A percentile compares a stretch with the other conserved stretches of the same genome.
These are phyloP conservation scores for Hemisphaericaspora xylofermentans DNA, from an alignment of 1,139 yeast species.

Conservation along the genomic window DNA sequence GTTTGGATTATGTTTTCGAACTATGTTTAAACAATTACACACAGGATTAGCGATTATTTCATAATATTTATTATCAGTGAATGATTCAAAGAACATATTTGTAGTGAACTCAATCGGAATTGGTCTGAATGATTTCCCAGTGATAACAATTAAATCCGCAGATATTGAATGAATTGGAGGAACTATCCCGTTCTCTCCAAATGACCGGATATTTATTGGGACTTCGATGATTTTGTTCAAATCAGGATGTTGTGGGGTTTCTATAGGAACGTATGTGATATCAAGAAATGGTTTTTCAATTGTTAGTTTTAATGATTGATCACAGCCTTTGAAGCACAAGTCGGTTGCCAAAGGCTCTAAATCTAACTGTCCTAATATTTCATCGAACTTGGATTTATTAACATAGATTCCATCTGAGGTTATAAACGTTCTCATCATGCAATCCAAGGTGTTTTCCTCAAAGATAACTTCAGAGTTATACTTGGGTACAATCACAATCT, in stretches of 20 bases:
- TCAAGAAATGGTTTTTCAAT: slow-evolving; percentile 3
- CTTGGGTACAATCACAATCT: slow-evolving; percentile 3
- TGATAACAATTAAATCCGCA: slow-evolving; percentile 33
- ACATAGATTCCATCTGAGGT: slow-evolving; percentile 3
- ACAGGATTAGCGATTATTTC: slow-evolving; percentile 23
- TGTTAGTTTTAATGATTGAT: background rate
- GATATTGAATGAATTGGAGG: slow-evolving; percentile 22
- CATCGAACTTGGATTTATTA: slow-evolving; percentile 7
- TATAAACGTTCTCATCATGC: background rate
- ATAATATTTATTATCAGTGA: slow-evolving; percentile 19
- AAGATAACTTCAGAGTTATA: background rate
- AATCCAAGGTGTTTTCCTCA: slow-evolving; percentile 1
- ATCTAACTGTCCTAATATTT: slow-evolving; percentile 2
- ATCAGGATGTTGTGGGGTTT: background rate
- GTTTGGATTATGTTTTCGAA: slow-evolving; percentile 17
- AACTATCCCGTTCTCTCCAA: background rate
- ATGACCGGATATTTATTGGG: slow-evolving; percentile 1
- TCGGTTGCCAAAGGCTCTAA: slow-evolving; percentile 1
- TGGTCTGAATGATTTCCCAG: slow-evolving; percentile 29
- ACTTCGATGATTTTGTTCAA: slow-evolving; percentile 3
- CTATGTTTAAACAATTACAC: slow-evolving; percentile 16
- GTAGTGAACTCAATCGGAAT: slow-evolving; percentile 40
- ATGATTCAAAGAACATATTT: slow-evolving; percentile 30
- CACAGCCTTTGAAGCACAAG: background rate
- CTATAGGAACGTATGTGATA: slow-evolving; percentile 4